Evolutionary conservation across 1,284 basidiomycete species (phyloP), one percentile per base, ranked within the genome.

Genomic region (Trichosporon ovoides): DNA sequence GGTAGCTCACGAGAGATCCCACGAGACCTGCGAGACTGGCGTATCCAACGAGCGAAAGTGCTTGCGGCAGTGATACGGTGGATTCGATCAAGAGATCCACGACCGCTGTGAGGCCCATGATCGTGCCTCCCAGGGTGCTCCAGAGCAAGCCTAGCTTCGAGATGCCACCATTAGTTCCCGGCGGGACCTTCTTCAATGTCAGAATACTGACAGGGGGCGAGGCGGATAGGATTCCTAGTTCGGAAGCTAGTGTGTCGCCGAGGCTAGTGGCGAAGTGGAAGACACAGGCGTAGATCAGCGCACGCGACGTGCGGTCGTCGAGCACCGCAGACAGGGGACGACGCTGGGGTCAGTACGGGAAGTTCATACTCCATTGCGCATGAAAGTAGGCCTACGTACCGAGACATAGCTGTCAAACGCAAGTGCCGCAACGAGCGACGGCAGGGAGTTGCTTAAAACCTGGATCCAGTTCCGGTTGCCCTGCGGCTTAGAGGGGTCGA

Each of bases 111-210:
- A 82, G 38, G 1, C 88, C 91, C 68, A 94, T 87, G 2, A 87
- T 68, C 1, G 81, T 69, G 0, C 94, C 94, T 1, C 94, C 94
- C 0, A 81, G 70, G 2, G 86, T 76, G 1, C 89, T 91, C 10
- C 87, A 86, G 2, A 83, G 60, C 0, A 89, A 88, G 9, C 94
- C 94, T 46, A 84, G 81, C 0, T 81, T 56, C 1, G 89, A 89
- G 62, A 97, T 82, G 0, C 83, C 94, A 9, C 94, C 94, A 70
- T 98, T 97, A 1, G 94, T 96, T 1, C 94, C 94, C 0, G 87
- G 86, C 1, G 92, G 92, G 0, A 94, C 90, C 0, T 77, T 65
- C 57, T 80, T 80, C 49, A 87, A 74, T 1, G 87, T 91, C 2
- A 90, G 90, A 66, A 91, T 83, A 28, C 93, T 82, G 38, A 84